Evolutionary conservation across 2,329 filamentous ascomycete genomes (phyloP), one percentile per base, ranked within the genome.

Genomic region (Penicillium sp.): DNA sequence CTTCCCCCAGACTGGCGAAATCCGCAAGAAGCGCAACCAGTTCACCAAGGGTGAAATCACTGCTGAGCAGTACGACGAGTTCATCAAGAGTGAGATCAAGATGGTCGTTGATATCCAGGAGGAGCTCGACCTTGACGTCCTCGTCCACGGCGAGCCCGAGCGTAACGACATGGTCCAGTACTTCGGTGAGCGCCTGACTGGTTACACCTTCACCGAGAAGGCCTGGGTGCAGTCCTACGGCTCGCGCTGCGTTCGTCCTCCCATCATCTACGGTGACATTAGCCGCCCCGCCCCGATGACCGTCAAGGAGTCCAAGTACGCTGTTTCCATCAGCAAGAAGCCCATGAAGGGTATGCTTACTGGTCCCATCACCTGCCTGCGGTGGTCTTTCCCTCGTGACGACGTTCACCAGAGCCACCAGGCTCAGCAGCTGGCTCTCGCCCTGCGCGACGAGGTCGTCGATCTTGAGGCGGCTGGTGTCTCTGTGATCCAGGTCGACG

Each of bases 291-390:
- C 84, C 61, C 87, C 93, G 61, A 98, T 98, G 93, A 96, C 93
- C 51, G 93, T 98, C 76, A 98, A 98, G 86, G 93, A 98, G 82
- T 95, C 88, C 75, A 95, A 97, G 81, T 98, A 95, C 77, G 93
- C 93, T 60, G 91, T 89, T 55, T 90, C 86, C 47, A 82, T 96
- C 73, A 91, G 90, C 72, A 91, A 87, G 79, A 97, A 96, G 84
- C 90, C 93, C 75, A 97, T 98, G 93, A 98, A 98, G 88, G 93
- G 93, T 73, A 98, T 98, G 93, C 84, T 98, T 71, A 98, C 93
- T 74, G 93, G 93, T 51, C 93, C 93, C 63, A 94, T 98, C 77
- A 98, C 93, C 68, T 98, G 93, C 78, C 79, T 98, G 65, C 86
- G 93, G 74, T 98, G 93, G 93, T 98, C 93, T 53, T 98, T 97